A percentile compares a stretch with the other conserved stretches of the same genome.
phyloP scores from a whole-genome alignment of 768 basidiomycete genomes.

The Tricholoma saponaceum region DNA sequence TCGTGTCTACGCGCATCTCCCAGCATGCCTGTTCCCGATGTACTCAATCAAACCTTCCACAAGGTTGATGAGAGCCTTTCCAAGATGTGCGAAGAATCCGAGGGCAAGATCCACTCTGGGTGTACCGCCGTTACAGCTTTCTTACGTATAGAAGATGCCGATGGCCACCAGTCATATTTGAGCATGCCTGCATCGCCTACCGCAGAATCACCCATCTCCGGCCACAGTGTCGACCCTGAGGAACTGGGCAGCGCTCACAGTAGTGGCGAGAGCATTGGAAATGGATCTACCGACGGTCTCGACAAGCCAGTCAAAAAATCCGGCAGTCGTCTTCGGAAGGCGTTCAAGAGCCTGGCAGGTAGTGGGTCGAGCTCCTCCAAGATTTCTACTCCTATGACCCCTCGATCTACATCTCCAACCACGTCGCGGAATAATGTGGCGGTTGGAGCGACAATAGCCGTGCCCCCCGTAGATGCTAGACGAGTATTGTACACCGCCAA shows the following conservation, averaged over 20 bases:
- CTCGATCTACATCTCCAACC: conserved; percentile 32
- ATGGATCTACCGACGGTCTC: conserved; percentile 25
- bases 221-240: conserved; percentile 27
- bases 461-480: conserved; percentile 50
- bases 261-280: conserved; percentile 41
- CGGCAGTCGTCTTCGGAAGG: conserved; percentile 49
- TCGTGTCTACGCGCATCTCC: conserved; percentile 61
- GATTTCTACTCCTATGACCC: conserved; percentile 26
- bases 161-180: conserved; percentile 70
- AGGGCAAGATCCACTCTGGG: conserved; percentile 92
- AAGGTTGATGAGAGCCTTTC: conserved; percentile 84
- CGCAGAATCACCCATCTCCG: conserved; percentile 32
- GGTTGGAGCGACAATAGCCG: conserved; percentile 25
- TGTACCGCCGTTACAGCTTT: conserved; percentile 97
- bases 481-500: conserved; percentile 94
- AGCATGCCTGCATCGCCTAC: conserved; percentile 26
- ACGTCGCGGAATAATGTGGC: conserved; percentile 23
- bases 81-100: conserved; percentile 77
- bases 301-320: conserved; percentile 31
- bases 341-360: conserved; percentile 45
- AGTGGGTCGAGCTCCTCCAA: conserved; percentile 30
- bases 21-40: conserved; percentile 67
- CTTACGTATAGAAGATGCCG: conserved; percentile 82
- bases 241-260: conserved; percentile 33
- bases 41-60: conserved; percentile 93